phyloP scores from a whole-genome alignment of 2,329 filamentous ascomycete species.

The Stagonosporopsis vannaccii region DNA sequence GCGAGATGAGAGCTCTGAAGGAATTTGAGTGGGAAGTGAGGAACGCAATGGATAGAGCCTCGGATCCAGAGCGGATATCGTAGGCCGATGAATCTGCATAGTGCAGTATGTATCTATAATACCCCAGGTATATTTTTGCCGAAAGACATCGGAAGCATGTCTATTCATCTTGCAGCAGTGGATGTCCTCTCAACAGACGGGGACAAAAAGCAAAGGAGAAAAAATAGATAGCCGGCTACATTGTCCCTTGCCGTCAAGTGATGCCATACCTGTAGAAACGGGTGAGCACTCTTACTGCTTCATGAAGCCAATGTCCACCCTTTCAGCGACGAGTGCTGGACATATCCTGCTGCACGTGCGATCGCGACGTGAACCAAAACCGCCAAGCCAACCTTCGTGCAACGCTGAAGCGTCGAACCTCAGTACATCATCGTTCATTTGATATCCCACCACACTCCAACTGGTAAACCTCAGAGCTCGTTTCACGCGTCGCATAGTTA shows the following conservation, averaged over 20 bases:
- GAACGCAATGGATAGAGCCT: slow-evolving; percentile 40
- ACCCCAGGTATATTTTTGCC: neutral
- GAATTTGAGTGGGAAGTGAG: slow-evolving; percentile 94
- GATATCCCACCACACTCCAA: neutral
- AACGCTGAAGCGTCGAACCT: slow-evolving; percentile 14
- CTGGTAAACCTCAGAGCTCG: neutral
- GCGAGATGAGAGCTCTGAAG: slow-evolving; percentile 80
- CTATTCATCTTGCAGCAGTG: neutral
- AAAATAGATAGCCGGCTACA: neutral
- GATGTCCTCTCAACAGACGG: too few species aligned
- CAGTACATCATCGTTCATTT: slow-evolving; percentile 1
- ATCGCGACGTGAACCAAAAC: slow-evolving; percentile 16
- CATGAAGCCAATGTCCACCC: neutral
- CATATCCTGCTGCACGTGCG: slow-evolving; percentile 26
- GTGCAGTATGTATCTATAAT: neutral
- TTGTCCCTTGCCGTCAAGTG: neutral
- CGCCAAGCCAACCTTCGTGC: slow-evolving; percentile 21
- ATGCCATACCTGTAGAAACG: neutral
- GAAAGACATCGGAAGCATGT: too few species aligned
- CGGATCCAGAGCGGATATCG: slow-evolving; percentile 15
- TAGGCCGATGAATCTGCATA: neutral
- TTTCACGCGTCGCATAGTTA: slow-evolving; percentile 5
- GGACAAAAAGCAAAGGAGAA: too few species aligned
- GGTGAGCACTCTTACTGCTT: too few species aligned
- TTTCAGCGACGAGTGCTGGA: neutral